phyloP scores from a whole-genome alignment of 352 stramenopile genomes.

The Globisporangium megalacanthum region DNA sequence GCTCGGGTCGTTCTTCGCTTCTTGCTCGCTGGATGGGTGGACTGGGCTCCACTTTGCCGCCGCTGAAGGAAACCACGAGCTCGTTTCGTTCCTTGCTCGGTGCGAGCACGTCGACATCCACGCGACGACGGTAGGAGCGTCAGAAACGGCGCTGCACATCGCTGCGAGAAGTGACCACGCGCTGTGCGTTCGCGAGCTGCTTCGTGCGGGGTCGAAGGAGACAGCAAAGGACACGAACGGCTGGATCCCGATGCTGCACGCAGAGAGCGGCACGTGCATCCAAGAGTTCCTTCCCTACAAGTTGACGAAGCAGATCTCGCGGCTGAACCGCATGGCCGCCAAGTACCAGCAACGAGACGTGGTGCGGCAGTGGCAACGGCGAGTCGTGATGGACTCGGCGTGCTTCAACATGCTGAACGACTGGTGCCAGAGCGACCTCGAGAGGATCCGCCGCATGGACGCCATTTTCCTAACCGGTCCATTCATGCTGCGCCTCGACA shows the following conservation, averaged over 20 bases:
- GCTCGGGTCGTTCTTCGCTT: constrained; percentile 43
- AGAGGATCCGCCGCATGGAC: constrained; percentile 48
- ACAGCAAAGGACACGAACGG: constrained; percentile 38
- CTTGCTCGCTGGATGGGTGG: constrained; percentile 37
- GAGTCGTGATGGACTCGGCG: constrained; percentile 30
- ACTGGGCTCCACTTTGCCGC: constrained; percentile 46
- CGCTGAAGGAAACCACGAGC: constrained; percentile 39
- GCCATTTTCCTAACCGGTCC: constrained; percentile 38
- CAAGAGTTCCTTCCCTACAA: constrained; percentile 58
- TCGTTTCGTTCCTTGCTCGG: constrained; percentile 32
- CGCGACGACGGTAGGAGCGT: constrained; percentile 23
- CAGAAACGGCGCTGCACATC: constrained; percentile 56
- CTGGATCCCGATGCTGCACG: constrained; percentile 47
- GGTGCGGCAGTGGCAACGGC: constrained; percentile 41
- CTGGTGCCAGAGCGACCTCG: constrained; percentile 42
- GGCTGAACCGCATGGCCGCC: constrained; percentile 39
- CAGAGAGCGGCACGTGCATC: constrained; percentile 18
- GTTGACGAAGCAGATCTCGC: constrained; percentile 47
- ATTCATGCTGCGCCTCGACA: constrained; percentile 58
- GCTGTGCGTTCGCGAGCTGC: constrained; percentile 31
- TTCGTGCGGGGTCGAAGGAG: constrained; percentile 29
- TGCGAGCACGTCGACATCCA: constrained; percentile 31
- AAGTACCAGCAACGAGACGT: constrained; percentile 40
- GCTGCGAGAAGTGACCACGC: constrained; percentile 29
- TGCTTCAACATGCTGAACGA: constrained; percentile 69